Evolutionary conservation across 805 yeast species (phyloP), one percentile per base, ranked within the genome.

Genomic region (Ogataea henricii): DNA sequence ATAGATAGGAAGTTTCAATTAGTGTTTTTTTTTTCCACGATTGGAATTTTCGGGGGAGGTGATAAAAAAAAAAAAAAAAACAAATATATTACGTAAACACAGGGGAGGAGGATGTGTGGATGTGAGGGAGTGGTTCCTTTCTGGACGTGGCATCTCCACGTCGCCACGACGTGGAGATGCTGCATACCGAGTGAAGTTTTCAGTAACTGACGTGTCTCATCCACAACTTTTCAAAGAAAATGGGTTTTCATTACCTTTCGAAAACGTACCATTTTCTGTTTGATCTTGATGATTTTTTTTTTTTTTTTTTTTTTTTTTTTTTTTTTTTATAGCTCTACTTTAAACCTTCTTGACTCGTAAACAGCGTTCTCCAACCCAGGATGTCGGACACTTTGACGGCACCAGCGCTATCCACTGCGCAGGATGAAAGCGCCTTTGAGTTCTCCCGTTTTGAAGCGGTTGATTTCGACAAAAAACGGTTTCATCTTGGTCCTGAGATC

Each of bases 331-430:
- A 22, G 8, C 8, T 22, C 8, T 22, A n/a, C n/a, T n/a, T n/a
- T n/a, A n/a, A n/a, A n/a, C n/a, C n/a, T n/a, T n/a, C n/a, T n/a
- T n/a, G n/a, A n/a, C n/a, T n/a, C n/a, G n/a, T n/a, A n/a, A n/a
- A n/a, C n/a, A 38, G 21, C 13, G 29, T 14, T 6, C 10, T 35
- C 37, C 14, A 8, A 13, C 23, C 10, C 14, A 49, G 22, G 48
- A 56, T 51, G 43, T 47, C 60, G 8, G 52, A 51, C 7, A 41
- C 47, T 1, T 51, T 57, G 12, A 76, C 70, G 3, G 88, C 95
- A 0, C 94, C 96, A 0, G 81, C 81, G 1, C 69, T 90, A 4
- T 87, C 96, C 0, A 82, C 95, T 0, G 76, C 78, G 26, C 89
- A 89, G 53, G 87, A 83, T 50, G 89, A 82, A 27, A 66, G 67